Conservation (phyloP, 352 stramenopile genomes). For the Plasmopara muralis region DNA sequence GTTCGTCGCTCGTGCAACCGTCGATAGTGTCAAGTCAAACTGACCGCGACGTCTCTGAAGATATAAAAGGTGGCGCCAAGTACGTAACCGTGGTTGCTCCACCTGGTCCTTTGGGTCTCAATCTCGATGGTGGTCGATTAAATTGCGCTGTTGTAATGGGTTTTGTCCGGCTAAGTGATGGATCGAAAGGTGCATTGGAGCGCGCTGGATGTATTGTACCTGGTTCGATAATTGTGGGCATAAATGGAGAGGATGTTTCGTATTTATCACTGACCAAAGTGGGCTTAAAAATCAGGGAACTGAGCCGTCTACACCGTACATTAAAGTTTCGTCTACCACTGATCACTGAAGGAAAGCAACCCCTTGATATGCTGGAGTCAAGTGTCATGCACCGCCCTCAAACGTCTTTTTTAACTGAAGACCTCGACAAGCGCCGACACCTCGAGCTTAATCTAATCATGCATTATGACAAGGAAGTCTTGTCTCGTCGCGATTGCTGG, state of each 20-base stretch:
- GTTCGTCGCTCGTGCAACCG: conserved; percentile 3
- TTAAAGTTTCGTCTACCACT: conserved; percentile 45
- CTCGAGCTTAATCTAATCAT: conserved; percentile 60
- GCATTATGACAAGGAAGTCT: conserved; percentile 44
- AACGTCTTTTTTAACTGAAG: conserved; percentile 23
- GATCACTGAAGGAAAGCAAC: conserved; percentile 4
- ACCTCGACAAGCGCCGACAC: conserved; percentile 53
- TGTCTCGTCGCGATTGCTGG: conserved; percentile 68
- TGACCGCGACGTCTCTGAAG: conserved; percentile 1
- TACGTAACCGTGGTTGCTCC: conserved; percentile 38
- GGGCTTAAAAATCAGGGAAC: conserved; percentile 33
- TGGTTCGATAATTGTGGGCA: conserved; percentile 51
- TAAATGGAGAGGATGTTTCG: conserved; percentile 66
- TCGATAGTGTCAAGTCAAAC: conserved; percentile 11
- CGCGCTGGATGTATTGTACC: conserved; percentile 39
- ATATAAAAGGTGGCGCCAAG: conserved; percentile 11
- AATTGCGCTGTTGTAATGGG: conserved; percentile 55
- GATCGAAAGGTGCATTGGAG: conserved; percentile 46
- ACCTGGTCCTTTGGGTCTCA: conserved; percentile 55
- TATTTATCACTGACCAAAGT: conserved; percentile 31
- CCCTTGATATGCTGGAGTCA: background rate
- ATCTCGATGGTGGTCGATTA: conserved; percentile 43
- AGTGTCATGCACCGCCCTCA: conserved; percentile 8
- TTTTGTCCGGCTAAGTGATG: conserved; percentile 53
- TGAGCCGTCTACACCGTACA: conserved; percentile 30